phyloP scores from a whole-genome alignment of 1,139 yeast genomes.

The Magnusiomyces sp. region DNA sequence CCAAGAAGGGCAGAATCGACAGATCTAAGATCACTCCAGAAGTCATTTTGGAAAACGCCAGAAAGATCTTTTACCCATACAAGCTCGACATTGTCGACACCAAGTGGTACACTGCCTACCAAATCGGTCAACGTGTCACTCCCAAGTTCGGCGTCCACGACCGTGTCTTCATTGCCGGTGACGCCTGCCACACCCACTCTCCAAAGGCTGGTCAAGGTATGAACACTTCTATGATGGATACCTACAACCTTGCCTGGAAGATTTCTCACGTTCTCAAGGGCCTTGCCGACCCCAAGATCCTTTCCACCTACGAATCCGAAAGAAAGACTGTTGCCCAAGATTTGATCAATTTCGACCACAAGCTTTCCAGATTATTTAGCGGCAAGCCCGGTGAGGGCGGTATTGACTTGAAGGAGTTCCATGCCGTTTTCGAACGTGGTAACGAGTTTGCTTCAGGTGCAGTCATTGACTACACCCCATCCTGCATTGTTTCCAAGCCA shows the following conservation, averaged over 20 bases:
- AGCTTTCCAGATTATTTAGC: slow-evolving; percentile 31
- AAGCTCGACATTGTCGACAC: slow-evolving; percentile 29
- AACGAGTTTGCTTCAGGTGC: slow-evolving; percentile 33
- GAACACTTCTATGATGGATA: slow-evolving; percentile 34
- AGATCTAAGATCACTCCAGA: slow-evolving; percentile 29
- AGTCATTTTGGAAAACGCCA: slow-evolving; percentile 29
- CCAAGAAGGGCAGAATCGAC: slow-evolving; percentile 26
- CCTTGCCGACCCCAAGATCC: slow-evolving; percentile 23
- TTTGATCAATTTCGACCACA: slow-evolving; percentile 32
- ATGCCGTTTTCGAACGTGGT: slow-evolving; percentile 27
- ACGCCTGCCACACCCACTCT: slow-evolving; percentile 37
- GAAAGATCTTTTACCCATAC: slow-evolving; percentile 30
- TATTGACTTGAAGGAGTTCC: slow-evolving; percentile 31
- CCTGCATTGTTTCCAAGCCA: slow-evolving; percentile 19
- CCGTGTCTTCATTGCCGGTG: slow-evolving; percentile 34
- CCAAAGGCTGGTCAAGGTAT: slow-evolving; percentile 39
- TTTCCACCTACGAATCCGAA: slow-evolving; percentile 31
- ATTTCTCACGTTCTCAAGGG: slow-evolving; percentile 33
- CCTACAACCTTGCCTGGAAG: slow-evolving; percentile 36
- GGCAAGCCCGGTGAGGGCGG: slow-evolving; percentile 30
- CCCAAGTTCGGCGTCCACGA: slow-evolving; percentile 23
- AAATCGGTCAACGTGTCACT: slow-evolving; percentile 35
- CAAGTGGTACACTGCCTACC: slow-evolving; percentile 35
- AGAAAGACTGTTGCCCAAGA: slow-evolving; percentile 32
- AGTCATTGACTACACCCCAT: slow-evolving; percentile 28